Base-by-base conservation (phyloP, 2,329 filamentous ascomycete genomes). In the Colletotrichum spaethianum region DNA sequence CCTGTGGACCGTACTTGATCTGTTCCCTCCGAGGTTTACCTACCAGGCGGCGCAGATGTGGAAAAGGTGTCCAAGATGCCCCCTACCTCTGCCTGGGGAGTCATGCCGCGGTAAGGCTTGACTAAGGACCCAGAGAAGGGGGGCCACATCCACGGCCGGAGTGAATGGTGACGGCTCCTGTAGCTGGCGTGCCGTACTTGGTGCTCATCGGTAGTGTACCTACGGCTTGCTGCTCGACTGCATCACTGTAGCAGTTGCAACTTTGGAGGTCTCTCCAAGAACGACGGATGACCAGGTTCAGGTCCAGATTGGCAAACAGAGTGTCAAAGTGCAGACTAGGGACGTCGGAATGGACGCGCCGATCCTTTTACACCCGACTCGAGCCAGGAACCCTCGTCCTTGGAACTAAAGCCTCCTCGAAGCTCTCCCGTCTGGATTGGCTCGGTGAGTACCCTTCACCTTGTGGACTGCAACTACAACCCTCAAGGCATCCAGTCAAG, bases 381-480 rank as follows among this genome's bases (percentile, higher is more conserved):
- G 57, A 72, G 65, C 64, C 57, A 59, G 64, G 69, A 72, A 72
- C 64, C 64, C 69, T 72, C 64, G 69, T 63, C 64, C 64, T 63
- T 72, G 57, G 40, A 63, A 62, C 28, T 6, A 57, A 53, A 55
- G 36, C 31, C 52, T 63, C 62, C 18, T 38, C 31, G 62, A 38
- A 48, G 52, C 53, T 57, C 52, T 26, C 46, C 52, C 56, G 55
- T 42, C 55, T 56, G 40, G 55, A 70, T 48, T 61, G 57, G 55
- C 57, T 72, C 64, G 64, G 69, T 72, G 69, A 72, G 65, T 52
- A 23, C 26, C 44, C 26, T 40, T 61, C 69, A 48, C 44, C 60
- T 69, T 42, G 9, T 18, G 36, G 66, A 55, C 14, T 36, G 65
- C 65, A 53, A 40, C 59, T n/a, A 60, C 33, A 69, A 36, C 33